Percentiles rank a stretch among this genome's conserved stretches.
phyloP scores from a whole-genome alignment of 768 basidiomycete genomes.

The Piloderma croceum region DNA sequence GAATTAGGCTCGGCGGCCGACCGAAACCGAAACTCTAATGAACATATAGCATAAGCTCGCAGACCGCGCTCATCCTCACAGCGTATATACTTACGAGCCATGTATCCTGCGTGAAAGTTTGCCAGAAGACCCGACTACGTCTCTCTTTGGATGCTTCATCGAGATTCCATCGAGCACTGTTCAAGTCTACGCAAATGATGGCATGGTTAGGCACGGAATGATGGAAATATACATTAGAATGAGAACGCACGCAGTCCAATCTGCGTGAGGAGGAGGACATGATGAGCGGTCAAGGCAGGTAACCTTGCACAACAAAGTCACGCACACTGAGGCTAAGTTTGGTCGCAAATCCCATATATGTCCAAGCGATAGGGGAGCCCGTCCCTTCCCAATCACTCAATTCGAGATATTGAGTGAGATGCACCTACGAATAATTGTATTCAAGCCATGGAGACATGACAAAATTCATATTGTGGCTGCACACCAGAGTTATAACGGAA shows the following conservation, averaged over 20 bases:
- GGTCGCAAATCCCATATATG: constrained; percentile 53
- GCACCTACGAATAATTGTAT: constrained; percentile 23
- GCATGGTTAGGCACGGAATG: constrained; percentile 1
- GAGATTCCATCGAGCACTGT: constrained; percentile 57
- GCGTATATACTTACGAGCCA: constrained; percentile 46
- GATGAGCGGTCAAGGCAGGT: not conserved
- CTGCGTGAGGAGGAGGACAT: constrained; percentile 17
- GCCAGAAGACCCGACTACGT: constrained; percentile 61
- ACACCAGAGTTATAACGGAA: no score
- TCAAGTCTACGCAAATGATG: constrained; percentile 40
- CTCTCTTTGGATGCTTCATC: constrained; percentile 37
- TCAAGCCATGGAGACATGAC: not conserved
- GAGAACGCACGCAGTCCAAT: constrained; percentile 50
- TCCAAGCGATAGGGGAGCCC: constrained; percentile 46
- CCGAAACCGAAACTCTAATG: constrained; percentile 57
- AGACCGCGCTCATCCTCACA: no score
- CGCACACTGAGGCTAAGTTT: constrained; percentile 57
- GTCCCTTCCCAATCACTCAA: constrained; percentile 46
- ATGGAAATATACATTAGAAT: not conserved
- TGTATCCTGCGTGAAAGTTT: constrained; percentile 58
- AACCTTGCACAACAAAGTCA: no score
- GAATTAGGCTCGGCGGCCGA: constrained; percentile 50
- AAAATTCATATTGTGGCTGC: no score
- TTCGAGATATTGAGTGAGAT: constrained; percentile 46
- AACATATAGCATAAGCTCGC: no score